phyloP scores from a whole-genome alignment of 768 basidiomycete species.

The Boletus rubropictus region DNA sequence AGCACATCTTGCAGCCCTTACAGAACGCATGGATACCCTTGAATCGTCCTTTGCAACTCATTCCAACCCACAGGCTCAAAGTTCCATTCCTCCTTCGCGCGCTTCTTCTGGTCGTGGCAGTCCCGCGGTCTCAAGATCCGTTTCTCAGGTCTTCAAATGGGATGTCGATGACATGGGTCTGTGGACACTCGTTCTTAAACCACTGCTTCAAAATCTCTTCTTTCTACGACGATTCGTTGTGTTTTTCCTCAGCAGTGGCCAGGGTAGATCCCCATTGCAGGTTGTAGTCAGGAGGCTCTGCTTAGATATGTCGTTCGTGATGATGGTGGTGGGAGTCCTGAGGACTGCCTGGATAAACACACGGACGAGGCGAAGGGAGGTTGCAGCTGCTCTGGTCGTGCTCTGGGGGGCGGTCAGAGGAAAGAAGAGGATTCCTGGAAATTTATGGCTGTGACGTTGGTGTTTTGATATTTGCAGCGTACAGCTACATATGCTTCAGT shows the following conservation, averaged over 20 bases:
- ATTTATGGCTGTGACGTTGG: constrained; percentile 5
- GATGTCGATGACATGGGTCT: constrained; percentile 79
- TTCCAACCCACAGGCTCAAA: constrained; percentile 30
- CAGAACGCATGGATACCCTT: constrained; percentile 72
- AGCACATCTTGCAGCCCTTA: constrained; percentile 73
- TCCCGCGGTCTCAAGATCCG: constrained; percentile 31
- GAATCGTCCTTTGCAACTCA: constrained; percentile 37
- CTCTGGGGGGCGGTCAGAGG: constrained; percentile 72
- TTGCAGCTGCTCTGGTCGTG: constrained; percentile 55
- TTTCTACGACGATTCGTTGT: constrained; percentile 44
- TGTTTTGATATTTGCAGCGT: constrained; percentile 11
- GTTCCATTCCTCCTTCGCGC: constrained; percentile 38
- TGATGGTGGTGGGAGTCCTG: constrained; percentile 55
- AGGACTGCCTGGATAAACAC: constrained; percentile 62
- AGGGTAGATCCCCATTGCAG: constrained; percentile 57
- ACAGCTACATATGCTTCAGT: not conserved
- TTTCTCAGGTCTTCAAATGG: constrained; percentile 39
- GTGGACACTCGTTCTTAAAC: constrained; percentile 71
- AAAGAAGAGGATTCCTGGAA: constrained; percentile 41
- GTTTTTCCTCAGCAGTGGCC: constrained; percentile 52
- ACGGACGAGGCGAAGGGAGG: constrained; percentile 63
- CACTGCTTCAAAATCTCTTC: constrained; percentile 48
- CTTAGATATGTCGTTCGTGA: constrained; percentile 71
- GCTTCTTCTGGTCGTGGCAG: constrained; percentile 40
- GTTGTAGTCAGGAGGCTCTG: constrained; percentile 69